These are phyloP conservation scores for Lithospermum erythrorhizon DNA, from an alignment of 257 asterid genomes.

Conservation along the genomic window DNA sequence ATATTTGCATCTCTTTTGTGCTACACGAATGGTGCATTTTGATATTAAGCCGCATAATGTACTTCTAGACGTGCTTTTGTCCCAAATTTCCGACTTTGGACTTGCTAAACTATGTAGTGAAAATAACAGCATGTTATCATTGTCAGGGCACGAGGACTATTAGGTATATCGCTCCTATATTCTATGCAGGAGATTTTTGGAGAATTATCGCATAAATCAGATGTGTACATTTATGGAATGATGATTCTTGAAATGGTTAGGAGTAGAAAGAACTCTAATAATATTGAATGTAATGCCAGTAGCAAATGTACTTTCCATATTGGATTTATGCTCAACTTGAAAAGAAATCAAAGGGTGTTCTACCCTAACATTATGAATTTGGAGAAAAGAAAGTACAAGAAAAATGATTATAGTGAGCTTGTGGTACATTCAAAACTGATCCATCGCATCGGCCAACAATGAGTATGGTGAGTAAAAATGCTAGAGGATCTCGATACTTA, in stretches of 20 bases:
- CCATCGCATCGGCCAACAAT: constrained; percentile 1
- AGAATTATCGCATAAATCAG: background rate
- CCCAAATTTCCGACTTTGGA: background rate
- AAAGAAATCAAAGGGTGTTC: background rate
- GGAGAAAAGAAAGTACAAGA: constrained; percentile 3
- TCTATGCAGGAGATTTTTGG: background rate
- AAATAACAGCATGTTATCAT: background rate
- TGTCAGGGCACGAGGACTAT: background rate
- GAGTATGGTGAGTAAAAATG: constrained; percentile 2
- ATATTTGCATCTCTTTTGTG: background rate
- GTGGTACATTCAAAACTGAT: background rate
- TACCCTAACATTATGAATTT: background rate
- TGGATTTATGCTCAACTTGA: constrained; percentile 1
- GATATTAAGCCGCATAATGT: background rate
- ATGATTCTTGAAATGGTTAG: background rate
- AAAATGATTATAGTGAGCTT: background rate
- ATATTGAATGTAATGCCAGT: background rate
- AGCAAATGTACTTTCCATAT: constrained; percentile 1
- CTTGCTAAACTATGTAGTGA: background rate
- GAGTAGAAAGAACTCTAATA: background rate
- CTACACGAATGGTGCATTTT: constrained; percentile 1
- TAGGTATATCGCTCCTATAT: background rate
- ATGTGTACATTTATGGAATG: background rate
- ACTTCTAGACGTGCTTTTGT: background rate
- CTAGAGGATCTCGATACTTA: background rate